A percentile compares a stretch with the other conserved stretches of the same genome.
phyloP scores from a whole-genome alignment of 1,139 yeast species.

The Hyphopichia wangnamkhiaoensis region DNA sequence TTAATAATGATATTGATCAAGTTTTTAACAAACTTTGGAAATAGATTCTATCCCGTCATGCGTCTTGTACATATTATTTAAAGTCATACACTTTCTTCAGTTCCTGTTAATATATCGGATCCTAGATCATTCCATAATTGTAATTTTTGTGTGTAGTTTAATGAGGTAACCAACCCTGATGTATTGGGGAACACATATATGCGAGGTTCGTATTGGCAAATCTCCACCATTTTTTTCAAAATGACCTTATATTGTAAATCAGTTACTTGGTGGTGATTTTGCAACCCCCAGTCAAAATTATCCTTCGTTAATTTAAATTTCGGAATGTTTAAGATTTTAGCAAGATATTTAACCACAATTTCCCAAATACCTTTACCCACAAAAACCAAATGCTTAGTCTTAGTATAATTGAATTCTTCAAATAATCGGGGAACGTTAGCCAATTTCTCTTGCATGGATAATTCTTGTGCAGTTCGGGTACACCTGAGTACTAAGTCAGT shows the following conservation, averaged over 20 bases:
- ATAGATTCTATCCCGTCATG: too few species aligned
- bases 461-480: conserved; percentile 60
- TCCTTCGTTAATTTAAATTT: conserved; percentile 21
- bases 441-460: conserved; percentile 53
- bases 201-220: conserved; percentile 15
- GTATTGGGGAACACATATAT: conserved; percentile 72
- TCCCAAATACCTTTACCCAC: conserved; percentile 87
- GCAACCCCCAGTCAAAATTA: conserved; percentile 57
- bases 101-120: conserved; percentile 3
- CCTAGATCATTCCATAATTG: conserved; percentile 44
- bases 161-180: conserved; percentile 67
- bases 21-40: conserved; percentile 40
- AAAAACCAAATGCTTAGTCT: conserved; percentile 51
- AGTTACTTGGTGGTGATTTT: conserved; percentile 13
- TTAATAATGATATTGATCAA: conserved; percentile 33
- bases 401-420: conserved; percentile 36
- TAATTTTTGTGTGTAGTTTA: conserved; percentile 48
- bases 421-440: conserved; percentile 57
- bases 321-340: conserved; percentile 7
- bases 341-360: conserved; percentile 41
- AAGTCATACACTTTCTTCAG: neutral
- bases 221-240: conserved; percentile 16
- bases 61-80: too few species aligned
- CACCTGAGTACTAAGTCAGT: conserved; percentile 72
- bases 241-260: conserved; percentile 17